Conservation (phyloP, 352 stramenopile species). For the Globisporangium sylvaticum region DNA sequence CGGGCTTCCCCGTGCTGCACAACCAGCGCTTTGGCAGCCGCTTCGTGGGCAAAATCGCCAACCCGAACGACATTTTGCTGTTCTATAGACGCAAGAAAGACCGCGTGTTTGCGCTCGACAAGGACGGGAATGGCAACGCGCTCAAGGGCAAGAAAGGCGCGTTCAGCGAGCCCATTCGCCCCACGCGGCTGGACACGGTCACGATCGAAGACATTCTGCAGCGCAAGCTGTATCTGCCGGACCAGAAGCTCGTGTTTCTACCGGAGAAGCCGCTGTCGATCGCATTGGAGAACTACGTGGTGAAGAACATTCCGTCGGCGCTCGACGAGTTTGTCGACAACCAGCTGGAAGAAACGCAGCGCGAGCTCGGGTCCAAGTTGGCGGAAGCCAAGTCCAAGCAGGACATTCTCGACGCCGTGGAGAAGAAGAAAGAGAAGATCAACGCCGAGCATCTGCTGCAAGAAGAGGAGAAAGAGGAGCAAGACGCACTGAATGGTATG, state of each 20-base stretch:
- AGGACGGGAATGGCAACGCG: conserved; percentile 23
- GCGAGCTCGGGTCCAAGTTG: conserved; percentile 42
- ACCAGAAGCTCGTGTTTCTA: conserved; percentile 75
- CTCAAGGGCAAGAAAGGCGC: conserved; percentile 25
- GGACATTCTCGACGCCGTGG: conserved; percentile 60
- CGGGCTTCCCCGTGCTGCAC: conserved; percentile 83
- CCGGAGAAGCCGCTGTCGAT: conserved; percentile 62
- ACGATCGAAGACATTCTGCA: conserved; percentile 80
- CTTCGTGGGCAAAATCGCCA: conserved; percentile 85
- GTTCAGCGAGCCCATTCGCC: conserved; percentile 47
- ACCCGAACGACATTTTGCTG: conserved; percentile 85
- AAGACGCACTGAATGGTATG: conserved; percentile 2
- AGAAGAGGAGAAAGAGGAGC: conserved; percentile 41
- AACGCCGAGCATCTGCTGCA: conserved; percentile 51
- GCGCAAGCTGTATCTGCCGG: conserved; percentile 52
- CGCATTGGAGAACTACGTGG: conserved; percentile 75
- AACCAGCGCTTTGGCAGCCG: conserved; percentile 85
- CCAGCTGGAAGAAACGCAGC: conserved; percentile 68
- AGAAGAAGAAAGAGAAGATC: conserved; percentile 57
- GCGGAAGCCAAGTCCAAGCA: conserved; percentile 48
- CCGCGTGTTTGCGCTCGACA: conserved; percentile 36
- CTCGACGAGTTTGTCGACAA: conserved; percentile 75
- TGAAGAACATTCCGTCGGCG: conserved; percentile 77
- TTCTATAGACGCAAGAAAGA: conserved; percentile 76
- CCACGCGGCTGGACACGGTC: conserved; percentile 53